phyloP scores from a whole-genome alignment of 768 basidiomycete species.

The Psilocybe cyanescens region DNA sequence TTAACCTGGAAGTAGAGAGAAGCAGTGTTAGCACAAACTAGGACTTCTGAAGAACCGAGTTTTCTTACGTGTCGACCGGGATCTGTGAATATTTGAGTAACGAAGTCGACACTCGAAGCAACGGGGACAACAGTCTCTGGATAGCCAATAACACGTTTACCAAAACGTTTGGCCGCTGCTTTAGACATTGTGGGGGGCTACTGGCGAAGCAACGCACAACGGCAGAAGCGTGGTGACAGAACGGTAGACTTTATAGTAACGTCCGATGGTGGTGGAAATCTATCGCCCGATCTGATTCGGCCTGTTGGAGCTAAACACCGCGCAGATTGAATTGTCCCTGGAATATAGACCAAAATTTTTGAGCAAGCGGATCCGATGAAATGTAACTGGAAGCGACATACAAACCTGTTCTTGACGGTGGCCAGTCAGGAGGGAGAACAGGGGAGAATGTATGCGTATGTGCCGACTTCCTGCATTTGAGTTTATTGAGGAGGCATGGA shows the following conservation, averaged over 20 bases:
- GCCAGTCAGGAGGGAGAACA: background rate
- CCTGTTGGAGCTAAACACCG: background rate
- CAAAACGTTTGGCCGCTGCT: slow-evolving; percentile 45
- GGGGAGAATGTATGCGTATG: background rate
- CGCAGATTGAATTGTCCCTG: background rate
- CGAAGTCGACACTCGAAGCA: slow-evolving; percentile 61
- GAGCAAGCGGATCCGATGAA: background rate
- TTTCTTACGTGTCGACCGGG: slow-evolving; percentile 52
- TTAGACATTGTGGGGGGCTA: slow-evolving; percentile 23
- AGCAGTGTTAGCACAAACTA: slow-evolving; percentile 2
- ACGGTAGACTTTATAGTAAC: slow-evolving; percentile 15
- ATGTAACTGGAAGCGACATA: background rate
- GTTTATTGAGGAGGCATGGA: background rate
- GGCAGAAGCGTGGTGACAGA: slow-evolving; percentile 9
- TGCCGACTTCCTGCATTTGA: background rate
- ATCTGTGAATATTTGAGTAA: slow-evolving; percentile 40
- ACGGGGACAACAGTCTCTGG: slow-evolving; percentile 64
- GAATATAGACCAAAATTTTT: slow-evolving; percentile 5
- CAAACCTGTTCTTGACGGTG: background rate
- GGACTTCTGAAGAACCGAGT: slow-evolving; percentile 7
- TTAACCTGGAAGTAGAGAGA: slow-evolving; percentile 44
- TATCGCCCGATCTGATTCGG: slow-evolving; percentile 6
- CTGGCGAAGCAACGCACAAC: slow-evolving; percentile 6
- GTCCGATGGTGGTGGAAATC: slow-evolving; percentile 7
- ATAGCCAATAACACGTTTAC: slow-evolving; percentile 62